These are phyloP conservation scores for Pogostemon cablin DNA, from an alignment of 257 asterid genomes.

Conservation along the genomic window DNA sequence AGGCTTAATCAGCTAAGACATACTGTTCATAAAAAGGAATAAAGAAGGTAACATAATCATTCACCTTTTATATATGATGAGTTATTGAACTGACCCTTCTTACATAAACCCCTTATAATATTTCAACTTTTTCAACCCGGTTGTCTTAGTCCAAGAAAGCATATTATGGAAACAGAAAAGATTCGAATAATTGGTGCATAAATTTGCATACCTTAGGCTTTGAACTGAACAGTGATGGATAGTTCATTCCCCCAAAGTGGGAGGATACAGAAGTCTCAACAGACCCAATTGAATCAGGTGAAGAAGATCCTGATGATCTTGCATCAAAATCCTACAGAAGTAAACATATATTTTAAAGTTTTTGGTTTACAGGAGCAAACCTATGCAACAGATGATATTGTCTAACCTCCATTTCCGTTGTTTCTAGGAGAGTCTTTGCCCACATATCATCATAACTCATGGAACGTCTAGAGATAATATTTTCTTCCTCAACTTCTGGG, in stretches of 20 bases:
- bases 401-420: slow-evolving; percentile 71
- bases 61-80: not conserved
- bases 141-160: too few relatives aligned
- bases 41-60: not conserved
- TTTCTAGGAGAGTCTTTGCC: slow-evolving; percentile 86
- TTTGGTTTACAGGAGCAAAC: slow-evolving; percentile 10
- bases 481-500: slow-evolving; percentile 90
- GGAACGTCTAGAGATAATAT: slow-evolving; percentile 71
- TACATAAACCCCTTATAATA: not conserved
- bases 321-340: slow-evolving; percentile 68
- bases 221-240: slow-evolving; percentile 85
- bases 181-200: slow-evolving; percentile 15
- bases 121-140: slow-evolving; percentile 4
- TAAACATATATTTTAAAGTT: not conserved
- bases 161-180: slow-evolving; percentile 17
- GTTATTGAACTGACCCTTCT: not conserved
- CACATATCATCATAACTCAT: slow-evolving; percentile 91
- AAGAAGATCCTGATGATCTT: slow-evolving; percentile 82
- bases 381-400: slow-evolving; percentile 27
- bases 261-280: slow-evolving; percentile 83
- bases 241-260: slow-evolving; percentile 83
- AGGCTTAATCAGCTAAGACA: not conserved
- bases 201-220: slow-evolving; percentile 60
- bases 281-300: slow-evolving; percentile 83
- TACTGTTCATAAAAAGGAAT: not conserved